Evolutionary conservation across 768 basidiomycete genomes (phyloP).

Genomic region (Hemileccinum impolitum): DNA sequence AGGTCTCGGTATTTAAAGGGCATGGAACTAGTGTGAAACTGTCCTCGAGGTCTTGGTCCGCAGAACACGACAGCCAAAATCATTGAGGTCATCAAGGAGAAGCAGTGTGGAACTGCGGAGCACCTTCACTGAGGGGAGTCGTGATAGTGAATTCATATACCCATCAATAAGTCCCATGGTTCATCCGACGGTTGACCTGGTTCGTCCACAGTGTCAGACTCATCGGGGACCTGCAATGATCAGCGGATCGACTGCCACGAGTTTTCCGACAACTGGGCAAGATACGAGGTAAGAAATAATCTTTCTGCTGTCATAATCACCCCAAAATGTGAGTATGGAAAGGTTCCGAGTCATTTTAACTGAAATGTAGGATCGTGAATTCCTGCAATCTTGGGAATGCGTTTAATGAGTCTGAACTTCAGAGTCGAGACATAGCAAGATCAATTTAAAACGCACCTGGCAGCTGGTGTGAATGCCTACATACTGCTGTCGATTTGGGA

Average conservation of each 20-base stretch:
- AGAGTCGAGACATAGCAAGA: neutral
- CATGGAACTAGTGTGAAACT: constrained; percentile 15
- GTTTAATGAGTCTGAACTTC: neutral
- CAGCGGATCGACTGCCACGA: neutral
- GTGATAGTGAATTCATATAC: constrained; percentile 14
- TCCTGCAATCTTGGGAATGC: neutral
- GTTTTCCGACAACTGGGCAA: neutral
- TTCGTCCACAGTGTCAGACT: neutral
- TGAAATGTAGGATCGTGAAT: neutral
- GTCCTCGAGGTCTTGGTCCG: constrained; percentile 18
- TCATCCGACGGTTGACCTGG: constrained; percentile 3
- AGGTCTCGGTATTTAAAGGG: constrained; percentile 26
- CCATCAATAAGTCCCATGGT: constrained; percentile 1
- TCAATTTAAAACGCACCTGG: neutral
- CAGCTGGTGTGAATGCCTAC: neutral
- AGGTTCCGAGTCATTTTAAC: neutral
- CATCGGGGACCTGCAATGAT: neutral
- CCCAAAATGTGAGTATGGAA: neutral
- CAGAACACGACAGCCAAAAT: constrained; percentile 16
- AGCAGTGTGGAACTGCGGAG: constrained; percentile 22
- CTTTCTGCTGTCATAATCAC: neutral
- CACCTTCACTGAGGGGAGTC: constrained; percentile 6
- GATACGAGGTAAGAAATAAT: neutral
- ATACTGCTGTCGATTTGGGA: neutral
- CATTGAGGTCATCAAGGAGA: constrained; percentile 20